A percentile compares a stretch with the other conserved stretches of the same genome.
These are phyloP conservation scores for Yamadazyma spencermartinsiae DNA, from an alignment of 1,139 yeast genomes.

Conservation along the genomic window DNA sequence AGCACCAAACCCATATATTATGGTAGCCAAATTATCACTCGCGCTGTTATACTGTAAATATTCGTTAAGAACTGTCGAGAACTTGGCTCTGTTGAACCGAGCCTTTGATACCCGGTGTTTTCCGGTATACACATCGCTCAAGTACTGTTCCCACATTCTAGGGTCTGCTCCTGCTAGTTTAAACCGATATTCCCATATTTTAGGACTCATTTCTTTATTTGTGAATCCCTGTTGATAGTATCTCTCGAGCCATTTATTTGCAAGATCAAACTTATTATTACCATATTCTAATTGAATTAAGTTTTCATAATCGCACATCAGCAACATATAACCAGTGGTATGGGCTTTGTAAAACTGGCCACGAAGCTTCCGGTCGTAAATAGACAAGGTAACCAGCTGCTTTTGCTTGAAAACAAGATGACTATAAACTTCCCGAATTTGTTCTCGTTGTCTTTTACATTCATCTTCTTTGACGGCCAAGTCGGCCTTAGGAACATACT, in stretches of 20 bases:
- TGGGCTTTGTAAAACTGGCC: conserved; percentile 18
- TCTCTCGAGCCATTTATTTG: conserved; percentile 39
- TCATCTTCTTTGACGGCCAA: conserved; percentile 3
- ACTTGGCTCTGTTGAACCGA: conserved; percentile 2
- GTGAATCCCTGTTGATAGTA: conserved; percentile 26
- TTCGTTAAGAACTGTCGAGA: conserved; percentile 8
- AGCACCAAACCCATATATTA: conserved; percentile 38
- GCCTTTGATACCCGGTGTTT: conserved; percentile 3
- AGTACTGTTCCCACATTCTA: conserved; percentile 27
- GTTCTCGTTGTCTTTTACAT: conserved; percentile 14
- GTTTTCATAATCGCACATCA: conserved; percentile 39
- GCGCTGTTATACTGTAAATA: conserved; percentile 9
- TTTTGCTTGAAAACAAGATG: conserved; percentile 25
- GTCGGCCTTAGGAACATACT: conserved; percentile 1
- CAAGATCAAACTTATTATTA: conserved; percentile 40
- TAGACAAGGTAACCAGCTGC: conserved; percentile 9
- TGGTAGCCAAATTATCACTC: conserved; percentile 20
- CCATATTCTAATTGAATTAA: conserved; percentile 35
- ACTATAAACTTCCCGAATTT: conserved; percentile 30
- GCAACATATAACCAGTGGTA: conserved; percentile 16
- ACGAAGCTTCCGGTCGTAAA: conserved; percentile 24
- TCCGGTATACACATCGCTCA: conserved; percentile 21
- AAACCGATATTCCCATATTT: conserved; percentile 38
- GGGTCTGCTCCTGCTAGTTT: conserved; percentile 38
- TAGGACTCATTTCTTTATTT: conserved; percentile 26